Evolutionary conservation across 352 stramenopile genomes (phyloP).

Genomic region (Phytophthora ohioensis): DNA sequence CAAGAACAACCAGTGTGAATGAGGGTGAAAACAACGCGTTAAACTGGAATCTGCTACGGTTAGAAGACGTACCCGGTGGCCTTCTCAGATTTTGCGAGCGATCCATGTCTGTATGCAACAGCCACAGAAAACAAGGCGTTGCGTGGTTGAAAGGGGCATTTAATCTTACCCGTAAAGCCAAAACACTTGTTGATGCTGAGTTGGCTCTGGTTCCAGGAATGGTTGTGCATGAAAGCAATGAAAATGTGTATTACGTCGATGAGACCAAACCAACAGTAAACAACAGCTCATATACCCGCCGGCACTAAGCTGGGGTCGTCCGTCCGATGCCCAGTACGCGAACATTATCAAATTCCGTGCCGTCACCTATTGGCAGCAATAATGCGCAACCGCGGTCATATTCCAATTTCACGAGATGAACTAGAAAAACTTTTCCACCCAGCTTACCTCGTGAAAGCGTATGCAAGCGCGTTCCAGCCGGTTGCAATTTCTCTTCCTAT

Average conservation of each 20-base stretch:
- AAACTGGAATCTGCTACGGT: background rate
- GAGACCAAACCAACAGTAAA: background rate
- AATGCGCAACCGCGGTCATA: background rate
- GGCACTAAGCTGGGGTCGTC: background rate
- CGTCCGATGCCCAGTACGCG: background rate
- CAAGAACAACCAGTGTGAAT: background rate
- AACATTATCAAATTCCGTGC: background rate
- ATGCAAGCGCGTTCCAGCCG: background rate
- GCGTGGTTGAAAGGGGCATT: background rate
- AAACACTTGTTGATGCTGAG: background rate
- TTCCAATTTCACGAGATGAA: background rate
- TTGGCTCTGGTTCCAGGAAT: background rate
- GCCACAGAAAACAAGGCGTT: background rate
- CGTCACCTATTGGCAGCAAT: background rate
- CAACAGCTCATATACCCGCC: background rate
- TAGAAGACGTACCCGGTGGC: background rate
- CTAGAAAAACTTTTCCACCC: background rate
- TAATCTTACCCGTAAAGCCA: background rate
- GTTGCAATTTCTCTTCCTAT: background rate
- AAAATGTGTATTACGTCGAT: background rate
- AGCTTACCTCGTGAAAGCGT: background rate
- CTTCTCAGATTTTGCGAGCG: background rate
- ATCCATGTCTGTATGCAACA: background rate
- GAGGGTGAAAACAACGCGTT: constrained; percentile 1
- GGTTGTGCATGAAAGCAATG: background rate